Percentiles rank a stretch among this genome's conserved stretches.
Evolutionary conservation across 2,329 filamentous ascomycete species (phyloP).

Genomic region (Fusarium dlaminii): DNA sequence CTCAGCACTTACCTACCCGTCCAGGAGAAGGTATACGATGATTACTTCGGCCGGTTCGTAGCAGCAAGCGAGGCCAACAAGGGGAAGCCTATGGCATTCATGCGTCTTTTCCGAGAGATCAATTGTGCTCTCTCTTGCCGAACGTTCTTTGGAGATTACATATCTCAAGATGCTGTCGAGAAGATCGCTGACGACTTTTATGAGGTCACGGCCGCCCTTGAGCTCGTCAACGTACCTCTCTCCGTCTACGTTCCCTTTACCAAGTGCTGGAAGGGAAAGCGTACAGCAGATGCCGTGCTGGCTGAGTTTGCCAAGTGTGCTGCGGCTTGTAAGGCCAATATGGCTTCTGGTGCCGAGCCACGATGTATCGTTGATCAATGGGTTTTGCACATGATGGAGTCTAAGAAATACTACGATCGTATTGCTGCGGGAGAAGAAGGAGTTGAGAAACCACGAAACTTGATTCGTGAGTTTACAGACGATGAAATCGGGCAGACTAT

Average conservation of each 20-base stretch:
- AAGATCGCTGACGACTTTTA: slow-evolving; percentile 84
- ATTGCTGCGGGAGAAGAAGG: slow-evolving; percentile 64
- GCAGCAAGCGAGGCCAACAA: slow-evolving; percentile 62
- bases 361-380: slow-evolving; percentile 82
- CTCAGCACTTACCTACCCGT: slow-evolving; percentile 76
- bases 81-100: slow-evolving; percentile 71
- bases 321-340: slow-evolving; percentile 74
- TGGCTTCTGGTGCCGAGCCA: slow-evolving; percentile 74
- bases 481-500: slow-evolving; percentile 60
- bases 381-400: slow-evolving; percentile 79
- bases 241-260: slow-evolving; percentile 78
- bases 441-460: slow-evolving; percentile 55
- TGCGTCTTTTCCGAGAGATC: slow-evolving; percentile 78
- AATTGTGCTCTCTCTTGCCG: slow-evolving; percentile 82
- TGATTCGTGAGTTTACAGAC: slow-evolving; percentile 61
- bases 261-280: slow-evolving; percentile 81
- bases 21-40: slow-evolving; percentile 76
- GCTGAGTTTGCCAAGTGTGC: slow-evolving; percentile 77
- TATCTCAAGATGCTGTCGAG: slow-evolving; percentile 75
- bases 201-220: slow-evolving; percentile 78
- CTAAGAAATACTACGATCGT: slow-evolving; percentile 70
- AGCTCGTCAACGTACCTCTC: slow-evolving; percentile 80
- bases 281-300: slow-evolving; percentile 75
- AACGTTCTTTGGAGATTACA: slow-evolving; percentile 84
- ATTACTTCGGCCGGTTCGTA: slow-evolving; percentile 76